Conservation (phyloP, 2,329 filamentous ascomycete genomes). For the Cadophora sp. region DNA sequence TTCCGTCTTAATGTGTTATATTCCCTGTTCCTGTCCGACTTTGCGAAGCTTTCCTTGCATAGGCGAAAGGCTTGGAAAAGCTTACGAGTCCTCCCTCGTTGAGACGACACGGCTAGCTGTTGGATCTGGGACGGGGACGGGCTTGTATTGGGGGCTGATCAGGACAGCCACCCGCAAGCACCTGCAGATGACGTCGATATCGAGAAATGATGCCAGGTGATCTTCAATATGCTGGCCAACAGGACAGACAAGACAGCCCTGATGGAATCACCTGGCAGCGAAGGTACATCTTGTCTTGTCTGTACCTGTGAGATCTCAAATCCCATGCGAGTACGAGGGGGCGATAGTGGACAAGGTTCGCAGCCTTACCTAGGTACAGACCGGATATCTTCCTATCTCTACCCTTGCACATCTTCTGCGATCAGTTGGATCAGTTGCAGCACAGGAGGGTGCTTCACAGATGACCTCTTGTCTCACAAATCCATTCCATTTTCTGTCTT, state of each 20-base stretch:
- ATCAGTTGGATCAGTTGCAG: neutral
- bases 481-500: neutral
- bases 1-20: neutral
- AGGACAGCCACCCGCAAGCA: constrained; percentile 13
- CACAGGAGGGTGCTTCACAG: neutral
- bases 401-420: neutral
- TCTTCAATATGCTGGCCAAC: neutral
- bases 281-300: neutral
- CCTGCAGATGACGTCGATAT: constrained; percentile 23
- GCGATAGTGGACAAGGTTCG: neutral
- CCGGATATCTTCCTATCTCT: neutral
- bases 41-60: constrained; percentile 12
- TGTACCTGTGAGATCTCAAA: neutral
- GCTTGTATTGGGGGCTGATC: neutral
- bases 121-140: constrained; percentile 12
- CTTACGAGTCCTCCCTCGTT: constrained; percentile 3
- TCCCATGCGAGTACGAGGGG: neutral
- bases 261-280: neutral
- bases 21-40: neutral
- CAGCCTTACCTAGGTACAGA: neutral
- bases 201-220: neutral
- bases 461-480: neutral
- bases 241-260: neutral
- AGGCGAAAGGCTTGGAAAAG: neutral
- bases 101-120: constrained; percentile 6